Evolutionary conservation across 805 yeast species (phyloP).

Genomic region (Alloascoidea africana): DNA sequence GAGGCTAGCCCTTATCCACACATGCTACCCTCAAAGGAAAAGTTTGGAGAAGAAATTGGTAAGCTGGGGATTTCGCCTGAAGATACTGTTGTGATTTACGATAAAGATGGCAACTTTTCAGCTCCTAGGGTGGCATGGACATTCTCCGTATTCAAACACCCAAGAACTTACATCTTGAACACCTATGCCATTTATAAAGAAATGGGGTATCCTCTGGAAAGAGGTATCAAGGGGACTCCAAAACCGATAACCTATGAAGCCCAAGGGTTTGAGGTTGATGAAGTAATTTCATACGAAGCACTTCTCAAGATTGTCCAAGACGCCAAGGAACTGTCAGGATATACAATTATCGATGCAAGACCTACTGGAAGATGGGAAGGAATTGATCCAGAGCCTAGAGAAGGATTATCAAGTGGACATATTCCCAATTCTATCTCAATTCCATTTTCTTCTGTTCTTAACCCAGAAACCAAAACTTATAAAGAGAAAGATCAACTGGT

Average conservation of each 20-base stretch:
- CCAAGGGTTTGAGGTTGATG: constrained; percentile 23
- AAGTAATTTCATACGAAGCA: constrained; percentile 55
- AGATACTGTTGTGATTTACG: constrained; percentile 70
- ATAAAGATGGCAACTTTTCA: constrained; percentile 70
- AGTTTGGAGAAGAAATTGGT: constrained; percentile 32
- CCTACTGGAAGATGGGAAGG: constrained; percentile 65
- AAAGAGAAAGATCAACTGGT: constrained; percentile 30
- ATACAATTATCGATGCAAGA: constrained; percentile 62
- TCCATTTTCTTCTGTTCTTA: constrained; percentile 39
- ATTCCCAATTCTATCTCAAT: constrained; percentile 65
- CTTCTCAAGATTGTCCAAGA: constrained; percentile 39
- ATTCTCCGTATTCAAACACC: constrained; percentile 64
- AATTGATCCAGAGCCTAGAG: constrained; percentile 73
- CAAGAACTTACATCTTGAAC: constrained; percentile 52
- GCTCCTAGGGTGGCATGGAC: constrained; percentile 93
- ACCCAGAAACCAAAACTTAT: constrained; percentile 27
- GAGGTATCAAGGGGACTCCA: constrained; percentile 10
- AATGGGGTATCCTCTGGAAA: constrained; percentile 30
- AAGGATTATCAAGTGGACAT: constrained; percentile 83
- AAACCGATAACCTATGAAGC: constrained; percentile 11
- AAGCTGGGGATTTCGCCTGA: constrained; percentile 16
- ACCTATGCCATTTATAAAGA: constrained; percentile 41
- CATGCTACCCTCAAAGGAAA: constrained; percentile 59
- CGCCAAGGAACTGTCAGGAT: constrained; percentile 22
- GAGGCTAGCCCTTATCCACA: constrained; percentile 60